Conservation (phyloP, 306 rosid genomes). For the Castanea crenata region DNA sequence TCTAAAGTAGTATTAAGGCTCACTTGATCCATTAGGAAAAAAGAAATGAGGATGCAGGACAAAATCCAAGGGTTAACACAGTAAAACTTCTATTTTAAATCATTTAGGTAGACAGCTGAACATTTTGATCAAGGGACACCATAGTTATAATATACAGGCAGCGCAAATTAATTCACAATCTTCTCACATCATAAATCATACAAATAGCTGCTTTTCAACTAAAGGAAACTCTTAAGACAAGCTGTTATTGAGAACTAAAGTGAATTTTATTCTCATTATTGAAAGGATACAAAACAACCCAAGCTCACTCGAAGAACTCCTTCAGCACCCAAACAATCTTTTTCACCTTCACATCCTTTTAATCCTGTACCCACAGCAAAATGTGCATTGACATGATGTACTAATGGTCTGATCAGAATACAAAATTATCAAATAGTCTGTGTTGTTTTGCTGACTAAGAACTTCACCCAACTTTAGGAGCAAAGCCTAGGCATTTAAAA, state of each 20-base stretch:
- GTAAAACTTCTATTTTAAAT: constrained; percentile 10
- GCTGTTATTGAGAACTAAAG: neutral
- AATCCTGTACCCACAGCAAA: constrained; percentile 48
- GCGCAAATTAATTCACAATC: neutral
- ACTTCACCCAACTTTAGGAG: neutral
- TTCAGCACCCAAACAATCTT: constrained; percentile 79
- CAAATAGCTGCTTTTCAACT: neutral
- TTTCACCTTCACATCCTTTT: constrained; percentile 62
- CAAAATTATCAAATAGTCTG: neutral
- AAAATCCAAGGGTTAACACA: constrained; percentile 6
- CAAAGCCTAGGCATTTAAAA: neutral
- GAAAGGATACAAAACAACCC: constrained; percentile 93
- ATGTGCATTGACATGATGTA: constrained; percentile 8
- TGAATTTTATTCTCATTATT: constrained; percentile 4
- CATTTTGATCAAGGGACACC: neutral
- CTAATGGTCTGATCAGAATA: neutral
- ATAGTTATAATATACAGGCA: neutral
- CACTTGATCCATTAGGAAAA: constrained; percentile 7
- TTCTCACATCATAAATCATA: neutral
- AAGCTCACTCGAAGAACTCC: constrained; percentile 96
- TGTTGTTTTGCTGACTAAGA: neutral
- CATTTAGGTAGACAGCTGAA: neutral
- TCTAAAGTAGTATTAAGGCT: constrained; percentile 66
- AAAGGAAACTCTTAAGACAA: neutral
- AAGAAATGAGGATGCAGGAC: constrained; percentile 3